These are phyloP conservation scores for Xylaria sp. DNA, from an alignment of 2,329 filamentous ascomycete genomes.

Conservation along the genomic window DNA sequence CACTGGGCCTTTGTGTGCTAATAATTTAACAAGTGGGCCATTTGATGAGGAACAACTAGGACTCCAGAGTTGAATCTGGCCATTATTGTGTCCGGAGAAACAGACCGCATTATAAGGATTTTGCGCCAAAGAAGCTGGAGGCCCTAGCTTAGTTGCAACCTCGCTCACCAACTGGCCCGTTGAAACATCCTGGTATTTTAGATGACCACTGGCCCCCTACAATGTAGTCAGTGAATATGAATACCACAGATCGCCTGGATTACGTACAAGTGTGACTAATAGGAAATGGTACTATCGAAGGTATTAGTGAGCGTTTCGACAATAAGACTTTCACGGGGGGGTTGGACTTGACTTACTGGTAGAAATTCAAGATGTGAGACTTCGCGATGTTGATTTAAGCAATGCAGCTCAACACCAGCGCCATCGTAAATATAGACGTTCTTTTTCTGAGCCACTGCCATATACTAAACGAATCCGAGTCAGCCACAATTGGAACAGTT, in stretches of 20 bases:
- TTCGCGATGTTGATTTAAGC: constrained; percentile 88
- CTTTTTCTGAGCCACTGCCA: constrained; percentile 80
- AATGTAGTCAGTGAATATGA: constrained; percentile 22
- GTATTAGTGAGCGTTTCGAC: constrained; percentile 6
- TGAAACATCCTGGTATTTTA: constrained; percentile 95
- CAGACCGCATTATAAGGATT: constrained; percentile 94
- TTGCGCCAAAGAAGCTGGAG: constrained; percentile 83
- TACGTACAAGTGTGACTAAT: constrained; percentile 80
- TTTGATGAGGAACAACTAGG: constrained; percentile 72
- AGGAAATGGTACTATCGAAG: constrained; percentile 80
- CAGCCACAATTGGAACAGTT: background rate
- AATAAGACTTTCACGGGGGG: background rate
- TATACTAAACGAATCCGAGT: constrained; percentile 33
- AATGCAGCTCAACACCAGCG: constrained; percentile 84
- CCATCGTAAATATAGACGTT: constrained; percentile 96
- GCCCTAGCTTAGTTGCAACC: constrained; percentile 83
- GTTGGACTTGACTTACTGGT: constrained; percentile 26
- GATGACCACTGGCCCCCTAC: constrained; percentile 33
- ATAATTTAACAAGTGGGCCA: constrained; percentile 86
- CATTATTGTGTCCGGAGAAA: constrained; percentile 94
- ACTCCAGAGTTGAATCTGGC: constrained; percentile 94
- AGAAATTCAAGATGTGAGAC: constrained; percentile 86
- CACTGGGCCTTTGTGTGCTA: constrained; percentile 90
- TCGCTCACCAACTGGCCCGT: constrained; percentile 91
- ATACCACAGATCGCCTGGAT: background rate